A percentile compares a stretch with the other conserved stretches of the same genome.
Evolutionary conservation across 208 protist genomes (phyloP).

Genomic region (Eutreptiella sp.): DNA sequence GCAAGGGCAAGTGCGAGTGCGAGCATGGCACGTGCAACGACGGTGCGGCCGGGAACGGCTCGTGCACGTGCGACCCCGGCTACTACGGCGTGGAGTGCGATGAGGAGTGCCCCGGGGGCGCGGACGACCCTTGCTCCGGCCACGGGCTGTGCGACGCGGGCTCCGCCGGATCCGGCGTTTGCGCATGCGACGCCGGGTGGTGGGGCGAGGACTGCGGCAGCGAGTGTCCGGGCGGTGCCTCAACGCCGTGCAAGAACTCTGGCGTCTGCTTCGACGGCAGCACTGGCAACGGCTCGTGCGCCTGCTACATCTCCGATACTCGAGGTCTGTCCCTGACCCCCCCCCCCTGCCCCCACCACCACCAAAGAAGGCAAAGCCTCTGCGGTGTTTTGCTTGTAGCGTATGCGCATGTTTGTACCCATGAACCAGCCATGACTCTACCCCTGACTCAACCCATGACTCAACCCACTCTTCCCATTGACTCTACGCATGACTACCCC

Average conservation of each 20-base stretch:
- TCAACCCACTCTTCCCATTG: too few species aligned
- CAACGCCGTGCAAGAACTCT: slow-evolving; percentile 21
- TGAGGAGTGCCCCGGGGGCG: slow-evolving; percentile 14
- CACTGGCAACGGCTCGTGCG: slow-evolving; percentile 11
- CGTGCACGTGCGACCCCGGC: slow-evolving; percentile 9
- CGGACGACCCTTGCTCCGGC: slow-evolving; percentile 14
- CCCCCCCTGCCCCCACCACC: too few species aligned
- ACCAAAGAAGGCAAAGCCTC: too few species aligned
- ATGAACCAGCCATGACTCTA: too few species aligned
- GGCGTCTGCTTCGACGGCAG: slow-evolving; percentile 22
- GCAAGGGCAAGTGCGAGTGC: slow-evolving; percentile 11
- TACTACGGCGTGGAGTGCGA: slow-evolving; percentile 8
- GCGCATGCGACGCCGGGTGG: slow-evolving; percentile 7
- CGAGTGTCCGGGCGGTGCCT: slow-evolving; percentile 28
- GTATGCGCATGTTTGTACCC: too few species aligned
- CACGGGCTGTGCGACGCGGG: slow-evolving; percentile 10
- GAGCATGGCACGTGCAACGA: not conserved
- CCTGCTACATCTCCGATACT: too few species aligned
- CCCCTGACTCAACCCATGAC: too few species aligned
- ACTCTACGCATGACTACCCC: too few species aligned
- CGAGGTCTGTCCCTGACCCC: too few species aligned
- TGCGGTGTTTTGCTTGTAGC: too few species aligned
- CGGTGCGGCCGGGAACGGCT: not conserved
- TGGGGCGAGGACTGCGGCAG: slow-evolving; percentile 17
- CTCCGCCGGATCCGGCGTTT: slow-evolving; percentile 1